Percentiles rank a stretch among this genome's conserved stretches.
These are phyloP conservation scores for Ascoidea rubescens DNA, from an alignment of 805 yeast genomes.

Conservation along the genomic window DNA sequence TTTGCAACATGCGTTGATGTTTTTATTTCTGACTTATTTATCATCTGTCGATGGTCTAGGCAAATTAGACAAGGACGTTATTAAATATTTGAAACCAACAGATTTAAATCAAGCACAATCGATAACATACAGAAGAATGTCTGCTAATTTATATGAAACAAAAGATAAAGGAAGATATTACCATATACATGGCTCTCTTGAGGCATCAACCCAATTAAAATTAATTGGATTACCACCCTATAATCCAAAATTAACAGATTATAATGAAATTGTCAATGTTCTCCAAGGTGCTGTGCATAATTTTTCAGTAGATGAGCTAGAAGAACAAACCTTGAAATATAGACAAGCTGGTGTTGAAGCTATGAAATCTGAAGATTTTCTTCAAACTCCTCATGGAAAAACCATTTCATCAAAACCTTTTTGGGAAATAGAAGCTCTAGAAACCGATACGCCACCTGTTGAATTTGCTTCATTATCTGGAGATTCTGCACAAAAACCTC, in stretches of 20 bases:
- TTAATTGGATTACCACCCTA: slow-evolving; percentile 21
- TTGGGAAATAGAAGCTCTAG: slow-evolving; percentile 15
- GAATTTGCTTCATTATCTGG: slow-evolving; percentile 4
- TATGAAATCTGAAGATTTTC: slow-evolving; percentile 17
- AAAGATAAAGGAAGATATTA: slow-evolving; percentile 17
- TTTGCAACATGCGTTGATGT: no score
- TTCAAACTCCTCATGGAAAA: slow-evolving; percentile 19
- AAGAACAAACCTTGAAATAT: slow-evolving; percentile 13
- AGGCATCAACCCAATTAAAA: slow-evolving; percentile 18
- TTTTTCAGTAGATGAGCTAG: slow-evolving; percentile 6
- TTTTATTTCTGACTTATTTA: no score
- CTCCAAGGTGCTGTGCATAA: slow-evolving; percentile 15
- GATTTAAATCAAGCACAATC: slow-evolving; percentile 17
- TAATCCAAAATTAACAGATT: slow-evolving; percentile 12
- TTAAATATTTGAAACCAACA: slow-evolving; percentile 2
- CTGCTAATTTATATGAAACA: slow-evolving; percentile 21
- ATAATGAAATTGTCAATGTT: slow-evolving; percentile 18
- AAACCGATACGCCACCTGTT: slow-evolving; percentile 17
- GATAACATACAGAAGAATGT: slow-evolving; percentile 18
- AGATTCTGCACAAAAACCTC: slow-evolving; percentile 12
- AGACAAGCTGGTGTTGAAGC: slow-evolving; percentile 22
- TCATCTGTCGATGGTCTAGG: background rate
- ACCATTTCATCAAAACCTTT: slow-evolving; percentile 13
- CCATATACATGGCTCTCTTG: slow-evolving; percentile 22
- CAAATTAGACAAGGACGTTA: slow-evolving; percentile 10